Conservation (phyloP, 2,329 filamentous ascomycete genomes). For the Furcasterigmium furcatum region DNA sequence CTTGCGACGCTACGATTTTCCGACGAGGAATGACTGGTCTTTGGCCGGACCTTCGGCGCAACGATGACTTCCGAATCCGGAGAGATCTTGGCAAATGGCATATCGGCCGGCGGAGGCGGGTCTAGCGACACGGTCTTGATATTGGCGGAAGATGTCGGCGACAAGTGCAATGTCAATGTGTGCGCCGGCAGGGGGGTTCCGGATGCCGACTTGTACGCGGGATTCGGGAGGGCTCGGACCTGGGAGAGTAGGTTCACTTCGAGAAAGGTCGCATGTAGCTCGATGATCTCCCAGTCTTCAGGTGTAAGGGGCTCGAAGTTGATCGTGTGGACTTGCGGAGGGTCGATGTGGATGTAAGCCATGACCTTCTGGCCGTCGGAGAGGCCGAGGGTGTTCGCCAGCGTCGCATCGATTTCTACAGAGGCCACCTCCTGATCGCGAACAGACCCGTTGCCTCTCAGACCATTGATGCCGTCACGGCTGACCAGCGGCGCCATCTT, state of each 20-base stretch:
- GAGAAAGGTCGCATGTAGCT: slow-evolving; percentile 91
- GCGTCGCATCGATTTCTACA: slow-evolving; percentile 84
- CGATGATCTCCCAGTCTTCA: slow-evolving; percentile 98
- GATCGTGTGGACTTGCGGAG: slow-evolving; percentile 86
- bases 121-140: slow-evolving; percentile 82
- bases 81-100: slow-evolving; percentile 85
- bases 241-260: slow-evolving; percentile 92
- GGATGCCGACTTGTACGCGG: slow-evolving; percentile 55
- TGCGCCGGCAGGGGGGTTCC: slow-evolving; percentile 58
- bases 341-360: slow-evolving; percentile 76
- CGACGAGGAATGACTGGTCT: slow-evolving; percentile 59
- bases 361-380: slow-evolving; percentile 77
- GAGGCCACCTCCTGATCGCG: slow-evolving; percentile 74
- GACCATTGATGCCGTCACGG: slow-evolving; percentile 66
- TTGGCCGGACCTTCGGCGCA: slow-evolving; percentile 83
- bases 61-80: slow-evolving; percentile 97
- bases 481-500: slow-evolving; percentile 70
- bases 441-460: slow-evolving; percentile 48
- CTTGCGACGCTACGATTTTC: slow-evolving; percentile 80
- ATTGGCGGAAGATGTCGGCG: slow-evolving; percentile 91
- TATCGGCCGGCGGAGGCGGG: slow-evolving; percentile 64
- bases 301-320: slow-evolving; percentile 95
- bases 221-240: slow-evolving; percentile 90
- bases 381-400: slow-evolving; percentile 74
- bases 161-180: slow-evolving; percentile 86